Evolutionary conservation across 1,284 basidiomycete species (phyloP).

Genomic region (Neolentinus lepideus): DNA sequence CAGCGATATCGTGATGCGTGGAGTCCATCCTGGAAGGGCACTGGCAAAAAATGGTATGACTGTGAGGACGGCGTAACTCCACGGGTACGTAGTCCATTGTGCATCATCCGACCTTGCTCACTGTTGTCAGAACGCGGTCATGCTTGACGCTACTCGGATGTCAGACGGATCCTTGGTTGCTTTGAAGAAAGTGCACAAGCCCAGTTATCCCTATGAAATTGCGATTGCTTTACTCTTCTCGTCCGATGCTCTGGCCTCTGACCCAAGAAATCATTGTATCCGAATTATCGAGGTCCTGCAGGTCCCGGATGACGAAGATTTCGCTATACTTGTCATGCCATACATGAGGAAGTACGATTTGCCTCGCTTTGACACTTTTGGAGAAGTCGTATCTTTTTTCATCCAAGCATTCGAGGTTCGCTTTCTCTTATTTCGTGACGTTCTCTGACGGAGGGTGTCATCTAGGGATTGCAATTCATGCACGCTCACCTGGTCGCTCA

Average conservation of each 20-base stretch:
- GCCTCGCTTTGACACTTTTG: conserved; percentile 10
- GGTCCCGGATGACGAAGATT: conserved; percentile 6
- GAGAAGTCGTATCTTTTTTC: conserved; percentile 10
- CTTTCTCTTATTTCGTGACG: neutral
- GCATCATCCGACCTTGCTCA: too few relatives aligned
- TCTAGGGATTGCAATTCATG: conserved; percentile 17
- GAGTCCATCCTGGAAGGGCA: conserved; percentile 5
- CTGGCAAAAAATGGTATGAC: neutral
- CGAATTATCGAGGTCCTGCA: conserved; percentile 9
- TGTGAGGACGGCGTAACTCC: neutral
- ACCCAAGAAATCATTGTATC: conserved; percentile 10
- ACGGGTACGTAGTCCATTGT: neutral
- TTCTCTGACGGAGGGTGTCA: neutral
- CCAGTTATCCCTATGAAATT: conserved; percentile 4
- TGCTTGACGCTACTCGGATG: conserved; percentile 8
- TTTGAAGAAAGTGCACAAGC: conserved; percentile 4
- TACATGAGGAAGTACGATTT: conserved; percentile 5
- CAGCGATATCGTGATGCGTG: conserved; percentile 1
- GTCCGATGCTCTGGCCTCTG: neutral
- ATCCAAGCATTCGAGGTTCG: conserved; percentile 10
- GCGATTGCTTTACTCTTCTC: conserved; percentile 6
- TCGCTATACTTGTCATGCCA: conserved; percentile 11
- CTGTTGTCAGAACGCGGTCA: too few relatives aligned
- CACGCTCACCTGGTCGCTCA: conserved; percentile 17
- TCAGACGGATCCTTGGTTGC: conserved; percentile 7